Evolutionary conservation across 208 protist species (phyloP), one percentile per base, ranked within the genome.

Genomic region (Blechomonas ayalai): DNA sequence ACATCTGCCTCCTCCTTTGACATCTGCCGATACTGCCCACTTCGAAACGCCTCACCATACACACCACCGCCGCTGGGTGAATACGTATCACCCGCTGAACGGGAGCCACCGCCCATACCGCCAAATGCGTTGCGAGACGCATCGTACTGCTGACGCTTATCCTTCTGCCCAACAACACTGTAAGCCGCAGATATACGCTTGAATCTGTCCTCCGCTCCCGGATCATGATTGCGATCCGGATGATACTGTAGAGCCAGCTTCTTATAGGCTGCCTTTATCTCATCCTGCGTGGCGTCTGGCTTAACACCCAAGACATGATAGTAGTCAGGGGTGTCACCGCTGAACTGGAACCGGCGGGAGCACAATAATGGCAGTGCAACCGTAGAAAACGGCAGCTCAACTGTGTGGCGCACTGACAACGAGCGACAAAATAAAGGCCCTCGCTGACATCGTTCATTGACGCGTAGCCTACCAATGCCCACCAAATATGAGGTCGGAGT

Each of bases 251-350:
- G 69, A 3, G 82, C 90, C 7, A 90, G 63, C 48, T 84, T 91
- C 51, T 90, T 90, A 51, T 96, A 96, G 1, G 90, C 82, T 16
- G 51, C 66, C 55, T 94, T 95, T 58, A 96, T 95, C 50, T 95
- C 90, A 27, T 95, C 83, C 36, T 54, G 65, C 4, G 75, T 86
- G 12, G 90, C 77, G 35, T 78, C 67, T 4, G 72, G 52, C 26
- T 51, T 67, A 10, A 95, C 82, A 18, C 84, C 79, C 10, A 96
- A 69, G 2, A 78, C 42, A 3, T 48, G 63, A 52, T 96, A 96
- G 58, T 87, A 70, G 59, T 91, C 80, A 23, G 47, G 29, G 44
- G 63, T 24, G 0, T 27, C 37, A 8, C 33, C 49, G 36, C 37
- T 45, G 38, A 45, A 26, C 22, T 55, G 33, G 37, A 61, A 55